These are phyloP conservation scores for Excoecaria agallocha DNA, from an alignment of 345 rosid genomes.

Conservation along the genomic window DNA sequence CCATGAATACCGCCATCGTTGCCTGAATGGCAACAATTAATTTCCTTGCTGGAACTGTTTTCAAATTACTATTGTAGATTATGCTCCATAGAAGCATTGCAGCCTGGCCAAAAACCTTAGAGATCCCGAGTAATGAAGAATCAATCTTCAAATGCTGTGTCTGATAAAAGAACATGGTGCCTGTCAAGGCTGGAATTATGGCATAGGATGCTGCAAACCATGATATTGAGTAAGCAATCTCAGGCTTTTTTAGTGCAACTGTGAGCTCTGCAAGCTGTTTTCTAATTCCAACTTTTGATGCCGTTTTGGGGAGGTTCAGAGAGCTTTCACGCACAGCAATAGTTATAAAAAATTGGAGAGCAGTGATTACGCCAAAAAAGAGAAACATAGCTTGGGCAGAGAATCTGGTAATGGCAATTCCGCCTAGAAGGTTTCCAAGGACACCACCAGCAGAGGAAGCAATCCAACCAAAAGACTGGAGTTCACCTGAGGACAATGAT, in stretches of 20 bases:
- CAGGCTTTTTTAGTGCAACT: constrained; percentile 50
- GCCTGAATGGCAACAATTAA: constrained; percentile 62
- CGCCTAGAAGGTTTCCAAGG: constrained; percentile 78
- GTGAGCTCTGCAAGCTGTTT: constrained; percentile 63
- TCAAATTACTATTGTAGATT: constrained; percentile 51
- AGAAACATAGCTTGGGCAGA: constrained; percentile 55
- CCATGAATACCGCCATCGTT: constrained; percentile 55
- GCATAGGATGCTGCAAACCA: constrained; percentile 85
- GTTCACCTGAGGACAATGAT: constrained; percentile 50
- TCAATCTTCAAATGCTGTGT: constrained; percentile 56
- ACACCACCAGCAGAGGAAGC: constrained; percentile 83
- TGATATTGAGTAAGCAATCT: constrained; percentile 58
- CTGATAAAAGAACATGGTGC: constrained; percentile 96
- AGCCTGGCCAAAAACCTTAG: constrained; percentile 81
- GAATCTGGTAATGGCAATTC: constrained; percentile 51
- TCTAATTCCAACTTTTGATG: constrained; percentile 47
- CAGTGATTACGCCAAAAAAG: constrained; percentile 45
- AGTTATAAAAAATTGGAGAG: constrained; percentile 61
- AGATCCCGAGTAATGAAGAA: constrained; percentile 64
- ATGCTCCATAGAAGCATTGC: constrained; percentile 80
- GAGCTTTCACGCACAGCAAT: constrained; percentile 53
- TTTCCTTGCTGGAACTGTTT: constrained; percentile 59
- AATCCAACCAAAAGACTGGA: constrained; percentile 85
- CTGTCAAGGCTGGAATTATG: constrained; percentile 66
- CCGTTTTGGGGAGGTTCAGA: constrained; percentile 55